Percentiles rank a stretch among this genome's conserved stretches.
These are phyloP conservation scores for Senecio squalidus DNA, from an alignment of 140 eudicot genomes.

Conservation along the genomic window DNA sequence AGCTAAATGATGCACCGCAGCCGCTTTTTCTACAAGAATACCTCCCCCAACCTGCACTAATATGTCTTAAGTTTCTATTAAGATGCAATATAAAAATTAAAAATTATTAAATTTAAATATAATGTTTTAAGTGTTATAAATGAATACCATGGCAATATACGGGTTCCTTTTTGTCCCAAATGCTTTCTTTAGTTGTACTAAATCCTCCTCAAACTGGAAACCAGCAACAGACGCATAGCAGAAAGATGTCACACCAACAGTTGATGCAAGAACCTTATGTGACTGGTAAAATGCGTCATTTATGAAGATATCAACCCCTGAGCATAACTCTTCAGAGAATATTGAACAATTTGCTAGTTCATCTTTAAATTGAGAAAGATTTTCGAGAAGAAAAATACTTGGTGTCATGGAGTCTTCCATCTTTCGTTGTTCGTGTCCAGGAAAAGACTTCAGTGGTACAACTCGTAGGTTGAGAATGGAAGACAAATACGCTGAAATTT, in stretches of 20 bases:
- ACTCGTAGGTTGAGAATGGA: constrained; percentile 51
- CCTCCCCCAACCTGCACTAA: constrained; percentile 74
- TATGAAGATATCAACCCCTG: constrained; percentile 71
- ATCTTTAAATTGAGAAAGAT: constrained; percentile 50
- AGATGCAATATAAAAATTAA: neutral
- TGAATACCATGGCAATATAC: constrained; percentile 57
- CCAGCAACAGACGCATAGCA: constrained; percentile 70
- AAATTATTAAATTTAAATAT: neutral
- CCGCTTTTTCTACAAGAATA: constrained; percentile 60
- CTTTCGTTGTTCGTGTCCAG: constrained; percentile 12
- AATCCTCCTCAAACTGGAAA: constrained; percentile 61
- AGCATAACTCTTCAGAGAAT: constrained; percentile 50
- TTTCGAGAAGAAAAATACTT: constrained; percentile 49
- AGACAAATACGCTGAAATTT: constrained; percentile 59
- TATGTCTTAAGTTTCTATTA: constrained; percentile 6
- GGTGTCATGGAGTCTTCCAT: constrained; percentile 20
- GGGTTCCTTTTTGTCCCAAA: constrained; percentile 39
- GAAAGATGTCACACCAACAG: constrained; percentile 75
- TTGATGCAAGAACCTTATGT: constrained; percentile 85
- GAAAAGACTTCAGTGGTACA: constrained; percentile 33
- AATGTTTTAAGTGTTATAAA: constrained; percentile 1
- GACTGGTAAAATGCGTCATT: constrained; percentile 74
- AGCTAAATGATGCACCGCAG: constrained; percentile 48
- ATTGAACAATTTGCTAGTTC: constrained; percentile 58
- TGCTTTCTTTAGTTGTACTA: constrained; percentile 55